Conservation (phyloP, 495 filamentous ascomycete species). For the Xylaria intraflava region DNA sequence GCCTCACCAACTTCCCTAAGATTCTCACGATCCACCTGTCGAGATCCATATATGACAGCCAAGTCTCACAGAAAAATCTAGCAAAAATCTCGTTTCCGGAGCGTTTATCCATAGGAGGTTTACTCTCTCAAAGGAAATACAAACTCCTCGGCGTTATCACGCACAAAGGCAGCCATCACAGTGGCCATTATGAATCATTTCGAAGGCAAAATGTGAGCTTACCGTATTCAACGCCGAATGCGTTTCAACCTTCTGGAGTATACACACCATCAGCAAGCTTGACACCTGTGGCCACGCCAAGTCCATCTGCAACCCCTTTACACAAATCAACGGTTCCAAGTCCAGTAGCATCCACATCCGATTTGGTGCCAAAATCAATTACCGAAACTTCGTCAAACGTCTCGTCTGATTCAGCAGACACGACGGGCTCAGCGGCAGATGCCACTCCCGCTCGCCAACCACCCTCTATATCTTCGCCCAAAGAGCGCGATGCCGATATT, state of each 20-base stretch:
- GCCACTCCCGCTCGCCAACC: constrained; percentile 14
- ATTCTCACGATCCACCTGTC: constrained; percentile 89
- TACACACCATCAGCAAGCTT: constrained; percentile 51
- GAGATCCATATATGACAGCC: constrained; percentile 78
- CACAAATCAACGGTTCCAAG: constrained; percentile 26
- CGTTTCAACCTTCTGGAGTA: constrained; percentile 62
- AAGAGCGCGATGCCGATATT: constrained; percentile 29
- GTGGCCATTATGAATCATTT: constrained; percentile 96
- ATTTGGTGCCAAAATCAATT: constrained; percentile 26
- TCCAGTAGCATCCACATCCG: constrained; percentile 34
- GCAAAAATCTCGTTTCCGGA: constrained; percentile 93
- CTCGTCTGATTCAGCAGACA: constrained; percentile 17
- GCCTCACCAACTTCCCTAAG: constrained; percentile 79
- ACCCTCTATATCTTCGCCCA: constrained; percentile 14
- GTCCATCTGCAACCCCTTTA: constrained; percentile 36
- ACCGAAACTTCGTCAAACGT: constrained; percentile 20
- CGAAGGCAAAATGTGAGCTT: constrained; percentile 69
- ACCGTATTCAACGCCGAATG: constrained; percentile 71
- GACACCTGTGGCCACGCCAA: constrained; percentile 18
- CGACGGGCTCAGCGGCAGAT: constrained; percentile 16
- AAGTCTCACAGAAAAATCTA: constrained; percentile 79
- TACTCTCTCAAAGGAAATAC: constrained; percentile 72
- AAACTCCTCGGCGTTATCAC: constrained; percentile 82
- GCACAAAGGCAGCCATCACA: constrained; percentile 93
- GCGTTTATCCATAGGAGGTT: constrained; percentile 67